Evolutionary conservation across 2,329 filamentous ascomycete species (phyloP), one percentile per base, ranked within the genome.

Genomic region (Lasiodiplodia sp.): DNA sequence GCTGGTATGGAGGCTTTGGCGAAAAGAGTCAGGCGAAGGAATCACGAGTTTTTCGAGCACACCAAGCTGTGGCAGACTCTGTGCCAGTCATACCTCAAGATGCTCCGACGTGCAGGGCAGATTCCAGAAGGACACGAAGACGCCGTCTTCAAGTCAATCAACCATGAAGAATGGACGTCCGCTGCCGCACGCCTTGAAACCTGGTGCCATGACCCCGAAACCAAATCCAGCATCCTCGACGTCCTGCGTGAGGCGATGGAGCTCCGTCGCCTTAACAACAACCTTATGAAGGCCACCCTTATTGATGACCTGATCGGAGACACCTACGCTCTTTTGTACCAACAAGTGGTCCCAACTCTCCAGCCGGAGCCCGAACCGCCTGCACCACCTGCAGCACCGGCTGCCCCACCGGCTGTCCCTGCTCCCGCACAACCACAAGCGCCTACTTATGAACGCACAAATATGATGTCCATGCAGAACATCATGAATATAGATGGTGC

Each of bases 221-320:
- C 84, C 0, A 78, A 80, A 23, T 77, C 83, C 66, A 79, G 83
- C 0, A 83, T 86, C 3, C 79, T 92, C 2, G 89, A 91, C 67
- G 82, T 90, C 7, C 82, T 93, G 12, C 85, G 88, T 52, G 90
- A 92, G 71, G 86, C 87, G 1, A 83, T 90, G 31, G 91, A 93
- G 72, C 80, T 92, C 40, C 92, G 92, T 75, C 91, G 89, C 77
- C 86, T 97, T 55, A 99, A 99, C 76, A 90, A 91, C 51, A 91
- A 91, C 57, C 85, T 97, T 8, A 96, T 96, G 87, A 97, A 97
- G 79, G 87, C 91, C 0, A 87, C 89, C 0, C 86, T 90, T 11
- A 95, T 98, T 55, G 96, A 99, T 74, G 96, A 99, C 75, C 86
- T 98, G n/a, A 92, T 97, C 72, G 92, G 91, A 25, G 96, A 99